Conservation (phyloP, 2,329 filamentous ascomycete species). For the Malbranchea cinnamomea region DNA sequence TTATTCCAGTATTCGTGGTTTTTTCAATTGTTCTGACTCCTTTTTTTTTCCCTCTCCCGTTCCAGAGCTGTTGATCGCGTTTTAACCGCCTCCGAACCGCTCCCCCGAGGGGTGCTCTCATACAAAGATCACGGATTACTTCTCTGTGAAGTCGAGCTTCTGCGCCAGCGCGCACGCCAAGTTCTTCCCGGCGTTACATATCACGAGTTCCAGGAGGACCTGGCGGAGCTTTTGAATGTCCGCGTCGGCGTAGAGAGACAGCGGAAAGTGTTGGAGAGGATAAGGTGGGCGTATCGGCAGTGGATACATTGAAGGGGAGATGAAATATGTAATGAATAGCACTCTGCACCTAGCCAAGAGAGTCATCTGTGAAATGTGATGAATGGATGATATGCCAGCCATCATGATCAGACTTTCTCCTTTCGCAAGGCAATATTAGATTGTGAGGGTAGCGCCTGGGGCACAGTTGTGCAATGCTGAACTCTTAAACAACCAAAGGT, state of each 20-base stretch:
- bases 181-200: constrained; percentile 61
- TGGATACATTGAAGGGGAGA: constrained; percentile 38
- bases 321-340: neutral
- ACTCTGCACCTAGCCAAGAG: no score
- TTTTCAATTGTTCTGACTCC: no score
- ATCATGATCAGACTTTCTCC: no score
- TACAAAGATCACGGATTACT: constrained; percentile 89
- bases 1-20: no score
- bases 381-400: no score
- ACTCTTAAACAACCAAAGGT: no score
- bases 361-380: no score
- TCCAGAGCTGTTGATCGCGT: constrained; percentile 67
- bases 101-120: constrained; percentile 58
- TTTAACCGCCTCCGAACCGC: constrained; percentile 51
- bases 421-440: no score
- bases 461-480: no score
- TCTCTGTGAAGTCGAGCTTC: constrained; percentile 74
- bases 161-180: constrained; percentile 52
- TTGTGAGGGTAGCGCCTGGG: no score
- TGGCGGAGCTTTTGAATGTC: constrained; percentile 73
- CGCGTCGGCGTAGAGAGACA: constrained; percentile 62
- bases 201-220: constrained; percentile 76
- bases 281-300: constrained; percentile 78
- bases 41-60: no score
- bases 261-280: constrained; percentile 62